Evolutionary conservation across 495 filamentous ascomycete species (phyloP).

Genomic region (Neurospora hispaniola): DNA sequence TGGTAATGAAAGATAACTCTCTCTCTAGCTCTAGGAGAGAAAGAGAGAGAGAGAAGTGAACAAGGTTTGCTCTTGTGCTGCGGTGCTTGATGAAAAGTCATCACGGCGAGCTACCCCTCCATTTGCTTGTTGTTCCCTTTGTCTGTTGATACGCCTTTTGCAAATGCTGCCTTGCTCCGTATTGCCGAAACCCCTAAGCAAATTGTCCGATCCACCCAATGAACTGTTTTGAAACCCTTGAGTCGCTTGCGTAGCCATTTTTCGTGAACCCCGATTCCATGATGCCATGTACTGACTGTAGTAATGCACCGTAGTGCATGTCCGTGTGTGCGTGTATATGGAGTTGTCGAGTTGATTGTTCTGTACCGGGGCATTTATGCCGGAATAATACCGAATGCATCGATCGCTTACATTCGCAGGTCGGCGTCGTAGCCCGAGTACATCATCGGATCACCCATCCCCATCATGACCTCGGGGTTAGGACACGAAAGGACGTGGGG

Average conservation of each 20-base stretch:
- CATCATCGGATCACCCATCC: constrained; percentile 41
- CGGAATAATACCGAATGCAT: not conserved
- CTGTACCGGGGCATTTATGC: not conserved
- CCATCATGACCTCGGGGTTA: constrained; percentile 39
- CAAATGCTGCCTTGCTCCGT: not conserved
- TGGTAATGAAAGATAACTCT: not conserved
- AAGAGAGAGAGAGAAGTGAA: not conserved
- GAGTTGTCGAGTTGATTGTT: not conserved
- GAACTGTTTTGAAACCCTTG: not conserved
- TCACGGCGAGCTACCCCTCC: not conserved
- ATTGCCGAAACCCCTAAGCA: not conserved
- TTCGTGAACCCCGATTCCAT: not conserved
- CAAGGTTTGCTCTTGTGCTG: not conserved
- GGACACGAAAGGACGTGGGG: constrained; percentile 33
- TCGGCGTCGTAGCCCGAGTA: not conserved
- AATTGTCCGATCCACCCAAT: not conserved
- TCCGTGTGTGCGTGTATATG: not conserved
- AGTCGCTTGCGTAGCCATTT: not conserved
- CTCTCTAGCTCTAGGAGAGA: not conserved
- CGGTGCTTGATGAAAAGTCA: not conserved
- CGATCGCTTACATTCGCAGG: not conserved
- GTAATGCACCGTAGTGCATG: not conserved
- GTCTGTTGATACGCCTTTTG: not conserved
- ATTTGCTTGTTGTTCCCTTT: not conserved
- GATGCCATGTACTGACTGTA: not conserved